Evolutionary conservation across 352 stramenopile genomes (phyloP), one percentile per base, ranked within the genome.

Genomic region (Pythium grandisporangium): DNA sequence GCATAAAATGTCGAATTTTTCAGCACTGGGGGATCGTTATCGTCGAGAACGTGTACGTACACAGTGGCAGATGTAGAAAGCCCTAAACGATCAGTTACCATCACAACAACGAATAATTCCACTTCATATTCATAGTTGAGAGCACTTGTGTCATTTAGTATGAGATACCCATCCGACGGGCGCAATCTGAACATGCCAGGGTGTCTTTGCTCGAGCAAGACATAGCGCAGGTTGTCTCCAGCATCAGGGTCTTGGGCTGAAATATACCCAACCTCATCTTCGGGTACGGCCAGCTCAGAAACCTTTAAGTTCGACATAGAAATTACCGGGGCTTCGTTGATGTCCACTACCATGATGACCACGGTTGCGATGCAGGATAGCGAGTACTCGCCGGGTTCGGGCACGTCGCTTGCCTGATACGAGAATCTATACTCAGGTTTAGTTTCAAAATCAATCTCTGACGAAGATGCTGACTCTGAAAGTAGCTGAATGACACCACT

Each of bases 401-500:
- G 65, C 2, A 78, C 46, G 41, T 84, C 70, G 8, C 45, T 79
- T 4, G 54, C 53, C 42, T 74, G 62, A 23, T 84, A 84, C 13
- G 50, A 53, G 42, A 84, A 49, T 0, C 48, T 51, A 39, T 77
- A 72, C 20, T 60, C 20, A 24, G 25, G 66, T 42, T 63, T 47
- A 2, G 27, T 26, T 43, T 84, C 70, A 32, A 74, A 84, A 30
- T 84, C 42, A 1, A 63, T 64, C 23, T 57, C 73, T n/a, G 6
- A 21, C 3, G n/a, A 6, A 0, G 27, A 32, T 14, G 27, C 27
- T 14, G 27, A 32, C 4, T 2, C 27, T 19, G 41, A 37, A 10
- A 30, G 42, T 44, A 67, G 77, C 0, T 38, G 10, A 1, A 80
- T 12, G 16, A 61, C 42, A 11, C 70, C 70, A 21, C 56, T 70